Conservation (phyloP, 2,329 filamentous ascomycete species). For the Pseudopithomyces chartarum region DNA sequence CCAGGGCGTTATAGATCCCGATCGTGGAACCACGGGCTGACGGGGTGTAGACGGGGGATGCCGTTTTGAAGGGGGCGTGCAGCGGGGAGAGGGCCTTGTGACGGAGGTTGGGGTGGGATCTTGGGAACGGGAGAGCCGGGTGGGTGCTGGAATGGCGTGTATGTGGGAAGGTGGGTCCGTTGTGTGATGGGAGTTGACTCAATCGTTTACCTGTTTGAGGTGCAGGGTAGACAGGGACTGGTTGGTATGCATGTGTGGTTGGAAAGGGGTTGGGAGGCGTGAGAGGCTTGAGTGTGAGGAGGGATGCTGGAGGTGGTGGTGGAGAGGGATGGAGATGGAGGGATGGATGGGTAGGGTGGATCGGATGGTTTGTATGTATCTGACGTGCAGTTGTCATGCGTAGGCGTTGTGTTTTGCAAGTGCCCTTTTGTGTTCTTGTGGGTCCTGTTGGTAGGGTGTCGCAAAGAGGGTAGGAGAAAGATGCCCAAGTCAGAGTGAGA, state of each 20-base stretch:
- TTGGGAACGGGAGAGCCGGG: neutral
- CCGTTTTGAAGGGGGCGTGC: neutral
- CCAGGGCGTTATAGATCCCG: neutral
- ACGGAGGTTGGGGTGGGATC: constrained; percentile 1
- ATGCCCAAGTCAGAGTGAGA: too few species aligned
- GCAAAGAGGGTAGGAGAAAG: too few species aligned
- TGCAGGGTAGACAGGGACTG: neutral
- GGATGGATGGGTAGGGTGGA: neutral
- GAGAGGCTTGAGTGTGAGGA: neutral
- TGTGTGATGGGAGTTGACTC: neutral
- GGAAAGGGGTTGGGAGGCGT: neutral
- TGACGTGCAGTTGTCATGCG: too few species aligned
- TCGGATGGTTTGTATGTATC: neutral
- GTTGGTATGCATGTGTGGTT: neutral
- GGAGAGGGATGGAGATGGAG: neutral
- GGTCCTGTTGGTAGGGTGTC: too few species aligned
- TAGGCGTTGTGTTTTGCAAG: too few species aligned
- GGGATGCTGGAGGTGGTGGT: neutral
- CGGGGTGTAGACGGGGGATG: neutral
- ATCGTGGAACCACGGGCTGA: neutral
- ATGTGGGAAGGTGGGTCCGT: neutral
- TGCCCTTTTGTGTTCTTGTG: too few species aligned
- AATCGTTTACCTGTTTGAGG: neutral
- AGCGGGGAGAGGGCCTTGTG: neutral
- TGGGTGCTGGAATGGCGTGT: neutral